A percentile compares a stretch with the other conserved stretches of the same genome.
Conservation (phyloP, 345 rosid genomes). For the Linum trigynum region DNA sequence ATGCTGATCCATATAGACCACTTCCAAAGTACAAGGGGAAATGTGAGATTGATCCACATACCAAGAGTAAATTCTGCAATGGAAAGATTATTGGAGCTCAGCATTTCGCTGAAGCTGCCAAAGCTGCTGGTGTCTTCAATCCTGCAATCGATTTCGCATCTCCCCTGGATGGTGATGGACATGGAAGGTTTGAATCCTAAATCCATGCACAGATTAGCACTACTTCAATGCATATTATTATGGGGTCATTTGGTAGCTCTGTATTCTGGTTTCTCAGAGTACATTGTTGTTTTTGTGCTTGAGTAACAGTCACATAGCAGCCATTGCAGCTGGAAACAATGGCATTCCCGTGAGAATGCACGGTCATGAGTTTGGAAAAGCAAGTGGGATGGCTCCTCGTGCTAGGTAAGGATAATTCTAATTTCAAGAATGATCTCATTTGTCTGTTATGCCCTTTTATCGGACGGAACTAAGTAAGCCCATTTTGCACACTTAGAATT, state of each 20-base stretch:
- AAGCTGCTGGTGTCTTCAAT: conserved; percentile 84
- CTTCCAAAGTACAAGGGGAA: conserved; percentile 84
- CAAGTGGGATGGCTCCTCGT: conserved; percentile 99
- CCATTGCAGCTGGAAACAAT: conserved; percentile 98
- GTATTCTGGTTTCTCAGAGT: conserved; percentile 15
- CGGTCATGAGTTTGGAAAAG: conserved; percentile 97
- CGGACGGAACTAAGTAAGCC: conserved; percentile 1
- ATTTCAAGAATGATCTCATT: background rate
- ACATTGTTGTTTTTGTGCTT: conserved; percentile 9
- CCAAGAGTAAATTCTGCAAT: conserved; percentile 62
- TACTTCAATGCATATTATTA: conserved; percentile 2
- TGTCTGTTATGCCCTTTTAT: background rate
- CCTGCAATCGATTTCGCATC: conserved; percentile 84
- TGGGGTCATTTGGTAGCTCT: background rate
- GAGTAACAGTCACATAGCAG: conserved; percentile 79
- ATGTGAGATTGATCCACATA: conserved; percentile 76
- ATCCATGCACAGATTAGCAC: background rate
- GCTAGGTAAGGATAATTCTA: conserved; percentile 50
- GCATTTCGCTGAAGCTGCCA: conserved; percentile 94
- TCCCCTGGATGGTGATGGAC: conserved; percentile 99
- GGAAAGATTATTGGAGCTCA: conserved; percentile 99
- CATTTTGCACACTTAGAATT: conserved; percentile 40
- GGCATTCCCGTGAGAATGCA: conserved; percentile 88
- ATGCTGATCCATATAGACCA: conserved; percentile 68
- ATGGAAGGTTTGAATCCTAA: conserved; percentile 64